Evolutionary conservation across 1,284 basidiomycete species (phyloP), one percentile per base, ranked within the genome.

Genomic region (Athelia sp.): DNA sequence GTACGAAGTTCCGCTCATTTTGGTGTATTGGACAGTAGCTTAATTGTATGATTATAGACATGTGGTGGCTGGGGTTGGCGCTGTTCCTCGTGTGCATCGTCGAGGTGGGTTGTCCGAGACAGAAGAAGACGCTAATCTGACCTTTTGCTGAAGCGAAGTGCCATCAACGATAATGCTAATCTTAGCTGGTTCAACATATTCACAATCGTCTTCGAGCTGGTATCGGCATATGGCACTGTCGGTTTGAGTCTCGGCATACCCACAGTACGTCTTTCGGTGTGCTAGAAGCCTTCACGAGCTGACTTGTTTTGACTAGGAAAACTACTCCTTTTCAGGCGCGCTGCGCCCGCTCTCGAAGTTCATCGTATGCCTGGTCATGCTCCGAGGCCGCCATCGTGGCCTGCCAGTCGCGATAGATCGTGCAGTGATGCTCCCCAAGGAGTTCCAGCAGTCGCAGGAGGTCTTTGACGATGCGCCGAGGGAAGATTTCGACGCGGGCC

Each of bases 181-280:
- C 71, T 71, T 19, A 61, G 65, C 14, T 92, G 84, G 83, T 92
- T 93, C 67, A 89, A 82, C 59, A 84, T 91, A 48, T 93, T 93
- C 66, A 75, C 76, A 34, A 78, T 89, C 50, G 85, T 89, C 2
- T 95, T 93, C 60, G 92, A 95, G 64, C 64, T 93, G 18, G 89
- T 93, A 6, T 95, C 91, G 15, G 94, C 93, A 0, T 97, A 96
- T 62, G 93, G 93, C 3, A 89, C 88, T 3, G 92, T 97, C 52
- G 94, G 93, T 0, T 75, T 97, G 3, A 93, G 86, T 62, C 69
- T 87, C 6, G 86, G 85, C 8, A 70, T 84, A 32, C 81, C 83
- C 21, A 71, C 67, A n/a, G 85, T 87, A 47, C 61, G 79, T 66
- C 21, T 18, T 4, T 18, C 26, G 19, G 31, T 15, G 17, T 21